Conservation (phyloP, 768 basidiomycete genomes). For the Sporobolomyces roseus region DNA sequence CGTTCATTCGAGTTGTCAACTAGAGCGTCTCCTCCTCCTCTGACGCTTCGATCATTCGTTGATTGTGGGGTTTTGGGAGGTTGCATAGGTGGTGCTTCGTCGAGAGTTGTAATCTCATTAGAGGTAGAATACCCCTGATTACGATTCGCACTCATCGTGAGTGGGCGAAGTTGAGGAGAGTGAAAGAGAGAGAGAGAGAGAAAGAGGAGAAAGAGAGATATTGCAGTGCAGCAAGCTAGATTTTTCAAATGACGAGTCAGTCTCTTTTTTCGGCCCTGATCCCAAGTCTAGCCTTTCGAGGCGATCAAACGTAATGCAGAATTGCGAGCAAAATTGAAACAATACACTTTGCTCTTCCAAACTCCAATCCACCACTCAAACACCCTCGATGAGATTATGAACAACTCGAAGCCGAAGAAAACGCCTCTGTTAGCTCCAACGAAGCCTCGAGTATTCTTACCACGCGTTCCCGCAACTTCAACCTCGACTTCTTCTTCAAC, state of each 20-base stretch:
- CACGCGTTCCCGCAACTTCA: background rate
- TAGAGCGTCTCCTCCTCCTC: background rate
- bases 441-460: no score
- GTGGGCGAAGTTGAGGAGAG: background rate
- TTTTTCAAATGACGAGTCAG: no score
- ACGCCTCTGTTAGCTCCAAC: no score
- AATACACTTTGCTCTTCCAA: no score
- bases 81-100: slow-evolving; percentile 8
- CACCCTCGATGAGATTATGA: no score
- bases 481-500: background rate
- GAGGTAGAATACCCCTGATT: background rate
- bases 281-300: no score
- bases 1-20: slow-evolving; percentile 1
- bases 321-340: no score
- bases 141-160: background rate
- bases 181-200: background rate
- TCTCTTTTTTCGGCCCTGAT: no score
- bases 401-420: background rate
- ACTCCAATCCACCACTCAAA: no score
- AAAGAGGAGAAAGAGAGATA: background rate
- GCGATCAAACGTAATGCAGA: no score
- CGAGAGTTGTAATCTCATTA: slow-evolving; percentile 21
- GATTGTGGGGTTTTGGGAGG: background rate
- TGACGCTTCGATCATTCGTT: background rate
- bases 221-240: no score